Conservation (phyloP, 495 filamentous ascomycete species). For the Podospora didyma region DNA sequence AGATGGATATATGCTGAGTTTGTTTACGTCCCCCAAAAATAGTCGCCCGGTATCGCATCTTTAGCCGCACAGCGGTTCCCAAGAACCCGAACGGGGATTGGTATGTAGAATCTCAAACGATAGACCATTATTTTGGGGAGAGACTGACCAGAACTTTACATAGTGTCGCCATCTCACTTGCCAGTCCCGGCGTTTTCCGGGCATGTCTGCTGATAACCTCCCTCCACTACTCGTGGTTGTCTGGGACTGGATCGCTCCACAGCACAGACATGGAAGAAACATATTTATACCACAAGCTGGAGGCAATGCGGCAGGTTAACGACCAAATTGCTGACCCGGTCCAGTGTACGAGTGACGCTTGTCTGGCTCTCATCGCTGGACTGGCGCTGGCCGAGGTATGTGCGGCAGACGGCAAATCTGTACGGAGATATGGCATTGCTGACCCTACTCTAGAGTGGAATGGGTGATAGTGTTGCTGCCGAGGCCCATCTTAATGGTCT, state of each 20-base stretch:
- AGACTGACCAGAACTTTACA: neutral
- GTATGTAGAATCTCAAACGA: conserved; percentile 4
- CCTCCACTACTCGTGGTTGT: conserved; percentile 19
- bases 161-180: conserved; percentile 13
- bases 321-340: conserved; percentile 13
- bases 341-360: conserved; percentile 12
- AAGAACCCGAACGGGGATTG: conserved; percentile 15
- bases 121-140: no score
- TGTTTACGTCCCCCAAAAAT: neutral
- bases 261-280: conserved; percentile 19
- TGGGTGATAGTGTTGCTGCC: conserved; percentile 18
- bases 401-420: neutral
- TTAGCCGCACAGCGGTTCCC: conserved; percentile 9
- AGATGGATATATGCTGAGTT: neutral
- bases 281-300: conserved; percentile 21
- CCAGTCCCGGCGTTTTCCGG: conserved; percentile 15
- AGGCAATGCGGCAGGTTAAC: conserved; percentile 20
- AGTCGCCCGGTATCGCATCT: conserved; percentile 18
- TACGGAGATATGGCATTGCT: neutral
- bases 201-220: conserved; percentile 16
- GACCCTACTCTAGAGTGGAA: conserved; percentile 7
- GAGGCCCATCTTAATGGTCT: conserved; percentile 22
- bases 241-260: neutral
- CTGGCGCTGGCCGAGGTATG: conserved; percentile 24
- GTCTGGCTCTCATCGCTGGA: conserved; percentile 18